These are phyloP conservation scores for Millerago galiae DNA, from an alignment of 805 yeast genomes.

Conservation along the genomic window DNA sequence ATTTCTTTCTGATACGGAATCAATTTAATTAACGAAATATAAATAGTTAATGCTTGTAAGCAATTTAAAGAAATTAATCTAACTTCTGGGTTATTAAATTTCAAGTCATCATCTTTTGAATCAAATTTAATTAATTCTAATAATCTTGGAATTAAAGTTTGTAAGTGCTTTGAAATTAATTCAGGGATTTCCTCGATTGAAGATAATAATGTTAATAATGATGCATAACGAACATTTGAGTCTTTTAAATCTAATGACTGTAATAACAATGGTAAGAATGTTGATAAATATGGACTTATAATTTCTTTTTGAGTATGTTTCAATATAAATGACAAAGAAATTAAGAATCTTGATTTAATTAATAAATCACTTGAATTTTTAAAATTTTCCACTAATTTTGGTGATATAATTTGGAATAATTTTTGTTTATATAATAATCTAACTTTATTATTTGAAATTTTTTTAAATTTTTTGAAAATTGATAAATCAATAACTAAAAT, in stretches of 20 bases:
- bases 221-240: conserved; percentile 47
- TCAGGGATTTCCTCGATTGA: conserved; percentile 50
- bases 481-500: conserved; percentile 63
- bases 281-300: conserved; percentile 55
- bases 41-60: conserved; percentile 39
- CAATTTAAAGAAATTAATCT: conserved; percentile 54
- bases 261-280: conserved; percentile 64
- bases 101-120: conserved; percentile 11
- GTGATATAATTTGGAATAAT: conserved; percentile 56
- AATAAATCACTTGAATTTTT: conserved; percentile 19
- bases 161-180: conserved; percentile 46
- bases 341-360: conserved; percentile 46
- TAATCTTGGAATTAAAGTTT: conserved; percentile 50
- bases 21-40: conserved; percentile 33
- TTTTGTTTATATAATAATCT: conserved; percentile 76
- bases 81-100: conserved; percentile 39
- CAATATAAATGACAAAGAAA: conserved; percentile 61
- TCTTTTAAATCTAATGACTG: conserved; percentile 47
- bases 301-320: conserved; percentile 58
- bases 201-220: conserved; percentile 52
- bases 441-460: conserved; percentile 47
- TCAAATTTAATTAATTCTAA: conserved; percentile 26
- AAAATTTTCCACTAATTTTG: conserved; percentile 45
- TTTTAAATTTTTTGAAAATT: conserved; percentile 43
- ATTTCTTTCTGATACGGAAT: conserved; percentile 42